Evolutionary conservation across 179 eudicot species (phyloP).

Genomic region (Silene vulgaris): DNA sequence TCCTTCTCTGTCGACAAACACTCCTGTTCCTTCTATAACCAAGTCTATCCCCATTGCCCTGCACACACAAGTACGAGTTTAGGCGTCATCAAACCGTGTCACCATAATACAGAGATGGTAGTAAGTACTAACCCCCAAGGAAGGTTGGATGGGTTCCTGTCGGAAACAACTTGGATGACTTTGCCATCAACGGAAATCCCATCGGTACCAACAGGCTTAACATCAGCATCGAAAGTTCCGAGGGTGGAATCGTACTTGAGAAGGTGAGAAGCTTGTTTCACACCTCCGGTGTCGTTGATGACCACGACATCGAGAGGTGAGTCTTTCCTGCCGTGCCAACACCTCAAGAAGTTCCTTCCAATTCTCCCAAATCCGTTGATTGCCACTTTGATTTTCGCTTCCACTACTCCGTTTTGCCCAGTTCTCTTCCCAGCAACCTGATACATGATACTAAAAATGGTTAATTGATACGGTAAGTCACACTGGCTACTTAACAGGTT

Average conservation of each 20-base stretch:
- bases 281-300: conserved; percentile 97
- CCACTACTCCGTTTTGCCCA: conserved; percentile 49
- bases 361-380: conserved; percentile 95
- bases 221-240: conserved; percentile 93
- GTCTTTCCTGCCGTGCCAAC: conserved; percentile 96
- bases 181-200: conserved; percentile 92
- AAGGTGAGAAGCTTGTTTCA: conserved; percentile 96
- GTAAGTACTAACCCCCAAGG: conserved; percentile 66
- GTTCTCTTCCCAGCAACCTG: conserved; percentile 45
- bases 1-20: conserved; percentile 95
- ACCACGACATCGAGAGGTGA: conserved; percentile 82
- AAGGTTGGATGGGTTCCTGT: conserved; percentile 79
- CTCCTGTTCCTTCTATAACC: conserved; percentile 97
- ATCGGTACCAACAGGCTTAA: conserved; percentile 66
- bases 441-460: conserved; percentile 1
- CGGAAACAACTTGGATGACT: conserved; percentile 73
- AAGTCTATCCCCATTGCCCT: conserved; percentile 79
- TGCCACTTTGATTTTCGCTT: conserved; percentile 90
- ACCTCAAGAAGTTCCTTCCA: conserved; percentile 95
- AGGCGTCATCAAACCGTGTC: not conserved
- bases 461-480: not conserved
- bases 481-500: not conserved
- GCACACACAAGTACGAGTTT: conserved; percentile 11
- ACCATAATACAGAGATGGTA: not conserved
- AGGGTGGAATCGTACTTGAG: conserved; percentile 97